A percentile compares a stretch with the other conserved stretches of the same genome.
Conservation (phyloP, 352 stramenopile genomes). For the Elongisporangium anandrum region DNA sequence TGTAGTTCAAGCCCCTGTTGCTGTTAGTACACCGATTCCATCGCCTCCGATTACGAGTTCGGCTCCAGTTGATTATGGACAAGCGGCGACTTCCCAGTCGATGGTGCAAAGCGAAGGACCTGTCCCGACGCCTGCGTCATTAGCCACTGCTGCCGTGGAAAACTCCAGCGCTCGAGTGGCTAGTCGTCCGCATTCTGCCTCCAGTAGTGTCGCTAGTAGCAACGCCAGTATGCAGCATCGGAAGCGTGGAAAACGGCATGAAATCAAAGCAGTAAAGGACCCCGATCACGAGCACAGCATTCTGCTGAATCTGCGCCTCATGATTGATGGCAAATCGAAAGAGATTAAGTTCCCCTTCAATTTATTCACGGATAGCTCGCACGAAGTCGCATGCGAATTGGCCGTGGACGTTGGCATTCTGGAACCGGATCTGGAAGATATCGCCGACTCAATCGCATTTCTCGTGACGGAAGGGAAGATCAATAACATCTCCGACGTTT, state of each 20-base stretch:
- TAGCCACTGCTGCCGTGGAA: neutral
- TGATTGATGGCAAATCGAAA: slow-evolving; percentile 90
- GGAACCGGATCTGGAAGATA: slow-evolving; percentile 90
- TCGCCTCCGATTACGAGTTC: neutral
- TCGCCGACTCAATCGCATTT: slow-evolving; percentile 92
- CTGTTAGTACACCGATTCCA: neutral
- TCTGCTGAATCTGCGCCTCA: slow-evolving; percentile 87
- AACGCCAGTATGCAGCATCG: slow-evolving; percentile 5
- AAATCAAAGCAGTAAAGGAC: slow-evolving; percentile 81
- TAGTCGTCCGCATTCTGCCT: slow-evolving; percentile 26
- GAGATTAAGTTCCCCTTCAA: slow-evolving; percentile 97
- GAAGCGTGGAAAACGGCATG: slow-evolving; percentile 72
- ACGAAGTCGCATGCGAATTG: slow-evolving; percentile 94
- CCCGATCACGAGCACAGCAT: slow-evolving; percentile 81
- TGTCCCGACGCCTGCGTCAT: neutral
- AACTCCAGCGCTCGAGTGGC: neutral
- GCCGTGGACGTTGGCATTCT: slow-evolving; percentile 92
- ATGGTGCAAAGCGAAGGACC: neutral
- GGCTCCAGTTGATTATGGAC: neutral
- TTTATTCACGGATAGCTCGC: slow-evolving; percentile 91
- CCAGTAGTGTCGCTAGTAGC: slow-evolving; percentile 6
- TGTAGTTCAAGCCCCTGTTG: neutral
- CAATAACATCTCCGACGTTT: slow-evolving; percentile 72
- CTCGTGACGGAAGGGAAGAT: slow-evolving; percentile 83
- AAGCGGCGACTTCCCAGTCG: neutral